Evolutionary conservation across 768 basidiomycete species (phyloP).

Genomic region (Macrolepiota albuminosa): DNA sequence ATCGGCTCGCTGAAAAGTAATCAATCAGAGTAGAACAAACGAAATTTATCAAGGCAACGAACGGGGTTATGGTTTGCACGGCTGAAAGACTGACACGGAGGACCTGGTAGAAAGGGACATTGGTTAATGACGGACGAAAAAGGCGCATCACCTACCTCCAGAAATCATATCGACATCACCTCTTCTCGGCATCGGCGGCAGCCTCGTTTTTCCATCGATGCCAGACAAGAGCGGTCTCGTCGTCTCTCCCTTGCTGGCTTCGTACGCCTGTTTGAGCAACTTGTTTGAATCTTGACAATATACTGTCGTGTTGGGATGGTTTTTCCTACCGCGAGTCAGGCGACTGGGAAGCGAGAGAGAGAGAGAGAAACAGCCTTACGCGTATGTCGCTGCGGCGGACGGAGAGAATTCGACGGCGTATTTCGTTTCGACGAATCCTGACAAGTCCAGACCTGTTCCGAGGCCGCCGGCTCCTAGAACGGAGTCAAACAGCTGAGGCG

Average conservation of each 20-base stretch:
- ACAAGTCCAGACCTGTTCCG: conserved; percentile 59
- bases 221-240: conserved; percentile 33
- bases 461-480: conserved; percentile 68
- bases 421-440: conserved; percentile 55
- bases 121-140: no score
- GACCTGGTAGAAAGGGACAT: conserved; percentile 38
- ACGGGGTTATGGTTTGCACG: conserved; percentile 59
- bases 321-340: conserved; percentile 35
- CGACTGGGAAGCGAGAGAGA: neutral
- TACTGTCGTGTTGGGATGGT: conserved; percentile 56
- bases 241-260: conserved; percentile 35
- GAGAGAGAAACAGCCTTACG: conserved; percentile 28
- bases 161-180: conserved; percentile 68
- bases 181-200: conserved; percentile 48
- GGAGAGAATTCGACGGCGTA: conserved; percentile 68
- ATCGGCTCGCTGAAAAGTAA: conserved; percentile 40
- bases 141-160: conserved; percentile 44
- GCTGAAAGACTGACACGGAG: conserved; percentile 75
- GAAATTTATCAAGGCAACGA: conserved; percentile 9
- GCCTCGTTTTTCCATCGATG: conserved; percentile 30
- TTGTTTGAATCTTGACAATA: conserved; percentile 63
- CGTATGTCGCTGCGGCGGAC: conserved; percentile 59
- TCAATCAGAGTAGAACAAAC: neutral
- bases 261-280: conserved; percentile 56
- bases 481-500: neutral